Evolutionary conservation across 495 filamentous ascomycete species (phyloP).

Genomic region (Hyphodiscus hymeniophilus): DNA sequence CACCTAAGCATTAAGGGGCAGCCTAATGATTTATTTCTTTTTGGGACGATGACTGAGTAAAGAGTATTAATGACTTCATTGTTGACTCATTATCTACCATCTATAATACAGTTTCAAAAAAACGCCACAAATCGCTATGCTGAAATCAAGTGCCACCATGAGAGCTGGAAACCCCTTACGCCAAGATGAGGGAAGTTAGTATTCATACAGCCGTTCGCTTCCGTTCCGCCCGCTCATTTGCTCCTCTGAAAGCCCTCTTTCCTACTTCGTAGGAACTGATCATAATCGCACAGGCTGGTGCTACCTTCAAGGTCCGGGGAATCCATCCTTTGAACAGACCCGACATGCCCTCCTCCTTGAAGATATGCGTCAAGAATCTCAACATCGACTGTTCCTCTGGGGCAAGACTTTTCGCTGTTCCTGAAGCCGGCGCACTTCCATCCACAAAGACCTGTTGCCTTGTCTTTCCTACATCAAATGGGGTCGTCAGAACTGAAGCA

Average conservation of each 20-base stretch:
- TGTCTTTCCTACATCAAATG: slow-evolving; percentile 97
- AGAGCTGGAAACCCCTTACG: slow-evolving; percentile 1
- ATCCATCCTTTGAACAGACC: slow-evolving; percentile 89
- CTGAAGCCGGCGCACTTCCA: slow-evolving; percentile 23
- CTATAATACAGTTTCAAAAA: slow-evolving; percentile 5
- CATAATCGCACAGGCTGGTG: slow-evolving; percentile 98
- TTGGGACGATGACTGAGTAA: too few relatives aligned
- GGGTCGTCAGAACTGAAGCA: slow-evolving; percentile 85
- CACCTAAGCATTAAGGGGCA: too few relatives aligned
- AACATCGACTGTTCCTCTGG: slow-evolving; percentile 70
- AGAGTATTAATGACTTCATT: background rate
- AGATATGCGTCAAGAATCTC: slow-evolving; percentile 79
- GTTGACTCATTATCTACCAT: background rate
- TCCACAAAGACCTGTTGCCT: slow-evolving; percentile 74
- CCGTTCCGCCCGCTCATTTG: slow-evolving; percentile 55
- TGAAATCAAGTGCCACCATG: background rate
- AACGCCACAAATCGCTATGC: slow-evolving; percentile 2
- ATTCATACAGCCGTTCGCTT: slow-evolving; percentile 14
- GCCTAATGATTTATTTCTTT: too few relatives aligned
- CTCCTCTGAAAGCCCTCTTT: slow-evolving; percentile 73
- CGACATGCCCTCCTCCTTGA: slow-evolving; percentile 66
- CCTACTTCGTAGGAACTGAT: slow-evolving; percentile 95
- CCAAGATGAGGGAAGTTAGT: slow-evolving; percentile 5
- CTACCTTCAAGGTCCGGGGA: slow-evolving; percentile 86
- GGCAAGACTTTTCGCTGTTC: slow-evolving; percentile 26